These are phyloP conservation scores for Candida sanyaensis DNA, from an alignment of 1,139 yeast genomes.

Conservation along the genomic window DNA sequence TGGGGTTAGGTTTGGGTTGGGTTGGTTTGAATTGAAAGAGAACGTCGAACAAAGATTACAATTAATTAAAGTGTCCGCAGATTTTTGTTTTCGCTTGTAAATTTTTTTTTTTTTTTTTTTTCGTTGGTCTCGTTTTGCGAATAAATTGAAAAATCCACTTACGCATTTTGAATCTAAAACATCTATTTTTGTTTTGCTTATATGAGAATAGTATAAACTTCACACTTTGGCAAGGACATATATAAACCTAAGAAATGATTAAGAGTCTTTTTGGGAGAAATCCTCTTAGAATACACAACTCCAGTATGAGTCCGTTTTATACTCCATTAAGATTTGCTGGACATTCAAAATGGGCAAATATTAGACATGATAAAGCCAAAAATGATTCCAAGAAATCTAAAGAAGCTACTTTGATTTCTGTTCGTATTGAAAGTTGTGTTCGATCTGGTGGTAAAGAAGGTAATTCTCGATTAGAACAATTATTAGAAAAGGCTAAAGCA, in stretches of 20 bases:
- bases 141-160: too few species aligned
- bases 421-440: slow-evolving; percentile 73
- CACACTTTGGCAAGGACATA: neutral
- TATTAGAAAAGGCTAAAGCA: slow-evolving; percentile 77
- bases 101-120: too few species aligned
- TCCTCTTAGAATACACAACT: neutral
- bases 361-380: slow-evolving; percentile 90
- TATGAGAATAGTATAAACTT: too few species aligned
- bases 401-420: slow-evolving; percentile 71
- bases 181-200: too few species aligned
- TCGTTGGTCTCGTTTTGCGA: too few species aligned
- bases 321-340: slow-evolving; percentile 47
- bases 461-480: slow-evolving; percentile 72
- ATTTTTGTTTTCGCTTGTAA: too few species aligned
- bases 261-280: neutral
- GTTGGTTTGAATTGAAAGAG: neutral
- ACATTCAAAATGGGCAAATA: slow-evolving; percentile 95
- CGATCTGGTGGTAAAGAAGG: slow-evolving; percentile 55
- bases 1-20: slow-evolving; percentile 15
- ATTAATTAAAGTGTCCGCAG: too few species aligned
- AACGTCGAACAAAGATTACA: neutral
- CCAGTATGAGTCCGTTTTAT: neutral
- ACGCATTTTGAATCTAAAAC: too few species aligned
- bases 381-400: slow-evolving; percentile 81
- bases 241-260: neutral